phyloP scores from a whole-genome alignment of 306 rosid species.

The Medicago ruthenica region DNA sequence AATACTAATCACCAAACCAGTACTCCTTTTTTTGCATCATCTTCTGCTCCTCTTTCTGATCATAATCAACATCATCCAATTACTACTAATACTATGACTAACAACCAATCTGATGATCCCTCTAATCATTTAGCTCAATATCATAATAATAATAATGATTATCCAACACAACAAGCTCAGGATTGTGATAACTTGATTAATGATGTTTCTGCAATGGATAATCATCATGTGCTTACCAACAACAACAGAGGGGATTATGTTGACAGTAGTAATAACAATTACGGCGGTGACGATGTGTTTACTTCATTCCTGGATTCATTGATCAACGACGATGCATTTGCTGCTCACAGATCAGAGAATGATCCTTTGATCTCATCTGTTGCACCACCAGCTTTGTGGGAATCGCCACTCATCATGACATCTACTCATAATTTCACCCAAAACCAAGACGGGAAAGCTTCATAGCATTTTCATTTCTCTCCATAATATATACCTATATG shows the following conservation, averaged over 20 bases:
- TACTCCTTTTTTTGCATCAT: not conserved
- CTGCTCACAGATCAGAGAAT: slow-evolving; percentile 47
- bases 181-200: not conserved
- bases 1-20: not conserved
- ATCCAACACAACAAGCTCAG: not conserved
- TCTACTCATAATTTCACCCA: not conserved
- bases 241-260: slow-evolving; percentile 27
- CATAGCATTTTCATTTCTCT: not conserved
- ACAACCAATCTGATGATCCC: not conserved
- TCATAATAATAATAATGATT: not conserved
- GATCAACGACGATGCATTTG: slow-evolving; percentile 74
- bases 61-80: not conserved
- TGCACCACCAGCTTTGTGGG: not conserved
- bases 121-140: not conserved
- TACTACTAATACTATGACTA: not conserved
- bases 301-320: slow-evolving; percentile 77
- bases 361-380: slow-evolving; percentile 41
- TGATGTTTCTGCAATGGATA: slow-evolving; percentile 41
- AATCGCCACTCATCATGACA: not conserved
- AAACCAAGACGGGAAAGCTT: not conserved
- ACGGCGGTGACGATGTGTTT: slow-evolving; percentile 65
- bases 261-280: slow-evolving; percentile 17
- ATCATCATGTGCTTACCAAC: not conserved
- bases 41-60: not conserved
- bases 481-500: not conserved